Evolutionary conservation across 306 rosid species (phyloP), one percentile per base, ranked within the genome.

Genomic region (Styphnolobium japonicum): DNA sequence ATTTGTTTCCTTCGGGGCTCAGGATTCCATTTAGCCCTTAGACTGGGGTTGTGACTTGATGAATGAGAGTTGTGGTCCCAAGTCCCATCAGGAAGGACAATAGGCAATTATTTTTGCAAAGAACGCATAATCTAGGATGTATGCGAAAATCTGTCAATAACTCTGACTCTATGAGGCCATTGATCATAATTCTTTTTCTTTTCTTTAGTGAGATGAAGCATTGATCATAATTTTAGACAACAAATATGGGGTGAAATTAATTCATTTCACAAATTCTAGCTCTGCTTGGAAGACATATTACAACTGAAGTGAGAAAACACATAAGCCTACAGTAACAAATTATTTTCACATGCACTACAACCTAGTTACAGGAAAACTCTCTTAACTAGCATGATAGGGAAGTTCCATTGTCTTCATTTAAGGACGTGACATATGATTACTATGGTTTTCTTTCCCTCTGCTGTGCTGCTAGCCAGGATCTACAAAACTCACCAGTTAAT

Each of bases 401-500:
- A 40, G 43, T 43, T 80, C 66, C 62, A 71, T 27, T 45, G 58
- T 64, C 74, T 68, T 68, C 18, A 15, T 10, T 52, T 53, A 9
- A 58, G 67, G 39, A 60, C 58, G 55, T 21, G 31, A 45, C 42
- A 14, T 56, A 34, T 42, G 34, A 62, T 67, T 25, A 49, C 34
- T n/a, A 42, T 58, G 10, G 36, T 65, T 36, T 42, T 58, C 64
- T 52, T 69, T 63, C 48, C 67, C 63, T 65, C 16, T 34, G 34
- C 33, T 80, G 29, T 37, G 63, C 16, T 63, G 86, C 78, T 79
- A 71, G 70, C 34, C 72, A 23, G 79, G 80, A 76, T 80, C 82
- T 60, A 73, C 79, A 78, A 77, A 79, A 76, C 57, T 80, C 66
- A 65, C n/a, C 6, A 21, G 18, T 65, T 71, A 18, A 63, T 25